Evolutionary conservation across 2,329 filamentous ascomycete genomes (phyloP).

Genomic region (Claviceps humidiphila): DNA sequence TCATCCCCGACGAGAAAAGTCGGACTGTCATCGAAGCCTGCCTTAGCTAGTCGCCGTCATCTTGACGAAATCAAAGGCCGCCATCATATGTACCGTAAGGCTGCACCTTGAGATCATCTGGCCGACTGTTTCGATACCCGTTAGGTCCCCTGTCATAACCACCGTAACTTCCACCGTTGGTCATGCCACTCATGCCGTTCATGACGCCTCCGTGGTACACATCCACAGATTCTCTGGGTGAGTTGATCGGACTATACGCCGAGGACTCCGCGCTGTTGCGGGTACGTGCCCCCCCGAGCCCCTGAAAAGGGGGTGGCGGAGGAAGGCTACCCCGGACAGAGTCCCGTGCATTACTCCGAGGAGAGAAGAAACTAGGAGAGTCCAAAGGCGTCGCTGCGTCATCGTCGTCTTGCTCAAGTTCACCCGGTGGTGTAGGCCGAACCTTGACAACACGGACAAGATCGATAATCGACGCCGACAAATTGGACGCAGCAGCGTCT

Average conservation of each 20-base stretch:
- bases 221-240: slow-evolving; percentile 46
- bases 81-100: slow-evolving; percentile 9
- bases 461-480: slow-evolving; percentile 76
- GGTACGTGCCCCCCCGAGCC: slow-evolving; percentile 35
- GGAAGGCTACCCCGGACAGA: slow-evolving; percentile 28
- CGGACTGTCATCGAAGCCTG: slow-evolving; percentile 72
- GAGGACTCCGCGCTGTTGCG: slow-evolving; percentile 56
- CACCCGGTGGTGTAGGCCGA: slow-evolving; percentile 56
- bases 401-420: slow-evolving; percentile 68
- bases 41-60: slow-evolving; percentile 25
- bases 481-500: slow-evolving; percentile 83
- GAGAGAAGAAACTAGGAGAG: slow-evolving; percentile 56
- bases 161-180: slow-evolving; percentile 25
- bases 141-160: slow-evolving; percentile 25
- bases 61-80: slow-evolving; percentile 6
- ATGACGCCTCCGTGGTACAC: slow-evolving; percentile 23
- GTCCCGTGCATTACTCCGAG: slow-evolving; percentile 29
- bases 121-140: slow-evolving; percentile 27
- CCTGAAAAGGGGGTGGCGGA: slow-evolving; percentile 44
- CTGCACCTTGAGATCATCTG: slow-evolving; percentile 37
- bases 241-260: slow-evolving; percentile 60
- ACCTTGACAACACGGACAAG: slow-evolving; percentile 77
- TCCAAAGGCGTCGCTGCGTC: slow-evolving; percentile 52
- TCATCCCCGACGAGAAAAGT: slow-evolving; percentile 64
- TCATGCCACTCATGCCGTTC: slow-evolving; percentile 19